phyloP scores from a whole-genome alignment of 495 filamentous ascomycete species.

The Melanomma pulvis-pyrius region DNA sequence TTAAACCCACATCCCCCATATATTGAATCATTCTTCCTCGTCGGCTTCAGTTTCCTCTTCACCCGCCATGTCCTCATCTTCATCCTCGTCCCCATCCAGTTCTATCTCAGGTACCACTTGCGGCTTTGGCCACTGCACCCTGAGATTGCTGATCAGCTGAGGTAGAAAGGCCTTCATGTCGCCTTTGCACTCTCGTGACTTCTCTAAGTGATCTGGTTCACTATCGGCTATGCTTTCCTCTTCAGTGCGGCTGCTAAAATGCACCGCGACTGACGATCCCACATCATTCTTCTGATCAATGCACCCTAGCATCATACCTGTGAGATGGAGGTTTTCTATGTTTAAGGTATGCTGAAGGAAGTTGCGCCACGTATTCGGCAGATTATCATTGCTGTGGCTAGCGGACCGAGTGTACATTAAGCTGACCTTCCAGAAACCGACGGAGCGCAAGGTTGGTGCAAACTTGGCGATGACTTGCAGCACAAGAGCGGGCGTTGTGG shows the following conservation, averaged over 20 bases:
- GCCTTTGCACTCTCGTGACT: neutral
- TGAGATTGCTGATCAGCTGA: neutral
- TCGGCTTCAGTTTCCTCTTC: too few species aligned
- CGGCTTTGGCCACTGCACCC: neutral
- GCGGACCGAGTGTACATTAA: slow-evolving; percentile 13
- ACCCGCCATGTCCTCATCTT: neutral
- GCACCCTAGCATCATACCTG: neutral
- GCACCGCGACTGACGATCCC: neutral
- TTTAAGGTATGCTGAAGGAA: neutral
- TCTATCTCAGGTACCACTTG: neutral
- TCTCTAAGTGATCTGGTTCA: neutral
- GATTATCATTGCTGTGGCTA: neutral
- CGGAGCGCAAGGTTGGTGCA: slow-evolving; percentile 41
- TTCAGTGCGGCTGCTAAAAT: neutral
- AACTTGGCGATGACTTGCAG: slow-evolving; percentile 46
- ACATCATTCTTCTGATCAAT: neutral
- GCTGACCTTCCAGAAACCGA: slow-evolving; percentile 44
- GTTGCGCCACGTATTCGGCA: neutral
- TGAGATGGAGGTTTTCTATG: neutral
- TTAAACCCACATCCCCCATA: neutral
- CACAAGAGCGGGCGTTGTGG: slow-evolving; percentile 22
- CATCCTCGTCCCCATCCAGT: neutral
- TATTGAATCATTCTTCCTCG: neutral
- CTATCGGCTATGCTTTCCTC: neutral
- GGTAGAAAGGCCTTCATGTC: slow-evolving; percentile 3